These are phyloP conservation scores for Fusarium circinatum DNA, from an alignment of 2,329 filamentous ascomycete genomes.

Conservation along the genomic window DNA sequence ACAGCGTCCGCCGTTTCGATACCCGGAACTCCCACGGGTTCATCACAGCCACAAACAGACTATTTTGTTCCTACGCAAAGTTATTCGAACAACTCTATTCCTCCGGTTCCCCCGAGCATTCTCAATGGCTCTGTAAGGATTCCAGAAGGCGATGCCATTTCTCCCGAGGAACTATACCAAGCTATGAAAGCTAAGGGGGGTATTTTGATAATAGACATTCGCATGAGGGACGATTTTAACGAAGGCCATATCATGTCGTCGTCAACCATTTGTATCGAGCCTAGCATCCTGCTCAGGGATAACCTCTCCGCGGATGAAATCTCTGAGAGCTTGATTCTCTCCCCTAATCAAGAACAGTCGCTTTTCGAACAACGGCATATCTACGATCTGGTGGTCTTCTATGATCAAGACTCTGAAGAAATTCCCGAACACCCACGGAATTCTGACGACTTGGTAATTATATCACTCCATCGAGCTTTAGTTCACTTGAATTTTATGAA, in stretches of 20 bases:
- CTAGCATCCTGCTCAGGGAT: slow-evolving; percentile 74
- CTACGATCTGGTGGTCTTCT: slow-evolving; percentile 90
- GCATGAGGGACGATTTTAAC: slow-evolving; percentile 82
- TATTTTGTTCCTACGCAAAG: slow-evolving; percentile 47
- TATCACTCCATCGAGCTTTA: slow-evolving; percentile 80
- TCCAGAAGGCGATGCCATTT: slow-evolving; percentile 68
- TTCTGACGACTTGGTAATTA: slow-evolving; percentile 65
- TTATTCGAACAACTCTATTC: slow-evolving; percentile 41
- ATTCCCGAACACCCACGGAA: slow-evolving; percentile 54
- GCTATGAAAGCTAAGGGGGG: slow-evolving; percentile 69
- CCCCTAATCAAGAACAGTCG: slow-evolving; percentile 77
- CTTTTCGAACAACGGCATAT: slow-evolving; percentile 78
- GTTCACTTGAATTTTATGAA: slow-evolving; percentile 85
- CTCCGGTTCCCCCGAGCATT: slow-evolving; percentile 53
- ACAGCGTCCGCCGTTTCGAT: slow-evolving; percentile 63
- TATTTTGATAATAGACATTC: slow-evolving; percentile 87
- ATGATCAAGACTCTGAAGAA: slow-evolving; percentile 75
- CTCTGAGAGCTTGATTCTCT: slow-evolving; percentile 75
- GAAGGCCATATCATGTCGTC: slow-evolving; percentile 88
- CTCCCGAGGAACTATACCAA: slow-evolving; percentile 74
- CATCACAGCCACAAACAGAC: slow-evolving; percentile 46
- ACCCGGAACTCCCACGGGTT: slow-evolving; percentile 43
- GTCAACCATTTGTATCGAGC: slow-evolving; percentile 90
- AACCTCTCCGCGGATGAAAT: slow-evolving; percentile 72
- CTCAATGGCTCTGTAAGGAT: slow-evolving; percentile 57